Percentiles rank a stretch among this genome's conserved stretches.
Evolutionary conservation across 2,329 filamentous ascomycete species (phyloP).

Genomic region (Xylaria sp.): DNA sequence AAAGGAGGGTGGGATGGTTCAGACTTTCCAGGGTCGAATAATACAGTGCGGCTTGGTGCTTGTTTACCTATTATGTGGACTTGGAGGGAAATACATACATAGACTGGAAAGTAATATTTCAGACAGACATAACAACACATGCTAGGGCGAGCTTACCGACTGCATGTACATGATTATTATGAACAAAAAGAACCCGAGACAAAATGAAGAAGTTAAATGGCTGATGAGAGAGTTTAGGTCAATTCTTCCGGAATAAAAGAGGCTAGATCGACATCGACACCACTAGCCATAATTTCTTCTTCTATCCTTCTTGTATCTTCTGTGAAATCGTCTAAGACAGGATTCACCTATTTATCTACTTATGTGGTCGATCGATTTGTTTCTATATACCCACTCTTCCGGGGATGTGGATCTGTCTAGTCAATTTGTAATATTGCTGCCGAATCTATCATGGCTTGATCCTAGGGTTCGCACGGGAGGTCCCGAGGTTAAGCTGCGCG

Average conservation of each 20-base stretch:
- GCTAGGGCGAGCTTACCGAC: background rate
- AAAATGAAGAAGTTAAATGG: background rate
- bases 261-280: background rate
- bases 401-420: background rate
- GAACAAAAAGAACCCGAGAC: background rate
- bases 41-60: slow-evolving; percentile 9
- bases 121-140: background rate
- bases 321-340: slow-evolving; percentile 3
- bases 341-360: background rate
- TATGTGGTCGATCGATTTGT: background rate
- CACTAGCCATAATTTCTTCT: background rate
- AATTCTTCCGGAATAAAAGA: background rate
- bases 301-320: background rate
- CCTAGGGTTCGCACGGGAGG: slow-evolving; percentile 3
- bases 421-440: background rate
- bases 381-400: background rate
- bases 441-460: background rate
- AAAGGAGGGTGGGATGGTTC: background rate
- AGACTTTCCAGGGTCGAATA: background rate
- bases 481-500: background rate
- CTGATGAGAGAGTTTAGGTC: background rate
- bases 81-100: background rate
- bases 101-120: background rate
- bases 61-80: background rate
- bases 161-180: background rate